A percentile compares a stretch with the other conserved stretches of the same genome.
These are phyloP conservation scores for Xylaria bambusicola DNA, from an alignment of 495 filamentous ascomycete genomes.

Conservation along the genomic window DNA sequence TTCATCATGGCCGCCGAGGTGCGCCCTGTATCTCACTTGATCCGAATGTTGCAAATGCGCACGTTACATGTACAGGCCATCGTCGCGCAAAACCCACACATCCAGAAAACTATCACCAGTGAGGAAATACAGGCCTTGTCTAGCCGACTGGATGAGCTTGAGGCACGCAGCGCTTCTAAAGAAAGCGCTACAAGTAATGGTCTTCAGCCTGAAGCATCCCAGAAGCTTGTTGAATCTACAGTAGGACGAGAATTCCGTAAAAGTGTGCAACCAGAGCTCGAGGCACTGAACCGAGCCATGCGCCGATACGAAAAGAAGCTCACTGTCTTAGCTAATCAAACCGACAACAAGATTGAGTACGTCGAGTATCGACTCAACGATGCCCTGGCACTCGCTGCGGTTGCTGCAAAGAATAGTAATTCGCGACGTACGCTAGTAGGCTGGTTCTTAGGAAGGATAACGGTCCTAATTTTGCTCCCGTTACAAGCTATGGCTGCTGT, in stretches of 20 bases:
- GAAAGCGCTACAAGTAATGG: conserved; percentile 25
- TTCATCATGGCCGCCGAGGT: conserved; percentile 89
- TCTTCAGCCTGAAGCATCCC: conserved; percentile 26
- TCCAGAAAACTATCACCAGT: conserved; percentile 41
- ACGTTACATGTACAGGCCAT: conserved; percentile 82
- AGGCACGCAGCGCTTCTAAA: conserved; percentile 47
- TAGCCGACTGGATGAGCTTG: conserved; percentile 69
- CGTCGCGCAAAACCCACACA: conserved; percentile 56
- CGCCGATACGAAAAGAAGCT: conserved; percentile 92
- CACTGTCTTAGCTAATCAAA: conserved; percentile 68
- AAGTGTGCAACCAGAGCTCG: conserved; percentile 75
- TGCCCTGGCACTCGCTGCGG: conserved; percentile 75
- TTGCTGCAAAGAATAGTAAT: conserved; percentile 60
- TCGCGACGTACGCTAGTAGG: conserved; percentile 29
- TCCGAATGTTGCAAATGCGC: conserved; percentile 75
- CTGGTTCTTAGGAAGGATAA: conserved; percentile 31
- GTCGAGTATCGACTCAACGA: conserved; percentile 73
- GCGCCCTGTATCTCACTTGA: conserved; percentile 74
- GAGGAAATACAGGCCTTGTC: conserved; percentile 58
- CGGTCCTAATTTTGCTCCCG: conserved; percentile 34
- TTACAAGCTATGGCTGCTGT: conserved; percentile 30
- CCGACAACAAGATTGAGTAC: conserved; percentile 69
- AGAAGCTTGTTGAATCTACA: conserved; percentile 44
- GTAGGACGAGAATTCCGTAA: conserved; percentile 64
- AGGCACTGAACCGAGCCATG: conserved; percentile 86